Evolutionary conservation across 805 yeast species (phyloP).

Genomic region (Schwanniomyces sp.): DNA sequence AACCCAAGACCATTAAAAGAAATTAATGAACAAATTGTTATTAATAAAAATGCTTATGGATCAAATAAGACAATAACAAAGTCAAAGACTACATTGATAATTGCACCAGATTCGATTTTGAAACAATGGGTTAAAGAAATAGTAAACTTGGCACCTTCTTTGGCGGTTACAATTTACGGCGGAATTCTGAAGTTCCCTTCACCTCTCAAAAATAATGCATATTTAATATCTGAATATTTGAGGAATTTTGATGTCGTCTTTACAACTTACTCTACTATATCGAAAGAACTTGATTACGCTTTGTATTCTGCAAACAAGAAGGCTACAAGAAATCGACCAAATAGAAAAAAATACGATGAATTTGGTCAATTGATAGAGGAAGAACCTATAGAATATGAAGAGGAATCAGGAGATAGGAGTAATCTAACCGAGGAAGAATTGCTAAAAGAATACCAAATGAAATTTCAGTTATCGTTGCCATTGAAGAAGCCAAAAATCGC

Average conservation of each 20-base stretch:
- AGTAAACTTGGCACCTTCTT: constrained; percentile 51
- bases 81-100: constrained; percentile 72
- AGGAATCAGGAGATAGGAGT: not conserved
- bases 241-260: constrained; percentile 72
- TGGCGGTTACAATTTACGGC: constrained; percentile 62
- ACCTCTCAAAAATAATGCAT: constrained; percentile 27
- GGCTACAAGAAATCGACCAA: constrained; percentile 40
- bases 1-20: constrained; percentile 53
- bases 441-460: constrained; percentile 18
- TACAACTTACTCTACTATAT: constrained; percentile 70
- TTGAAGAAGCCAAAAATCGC: constrained; percentile 26
- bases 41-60: constrained; percentile 34
- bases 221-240: constrained; percentile 52
- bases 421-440: constrained; percentile 3
- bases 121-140: constrained; percentile 88
- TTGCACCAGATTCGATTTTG: constrained; percentile 82
- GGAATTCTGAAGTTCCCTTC: constrained; percentile 45
- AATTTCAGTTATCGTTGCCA: constrained; percentile 25
- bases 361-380: constrained; percentile 8
- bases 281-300: constrained; percentile 79
- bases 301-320: constrained; percentile 60
- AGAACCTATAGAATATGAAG: not conserved
- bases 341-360: constrained; percentile 6
- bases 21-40: constrained; percentile 26
- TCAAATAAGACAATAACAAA: constrained; percentile 46